Evolutionary conservation across 2,329 filamentous ascomycete species (phyloP).

Genomic region (Pseudophaeomoniella oleicola): DNA sequence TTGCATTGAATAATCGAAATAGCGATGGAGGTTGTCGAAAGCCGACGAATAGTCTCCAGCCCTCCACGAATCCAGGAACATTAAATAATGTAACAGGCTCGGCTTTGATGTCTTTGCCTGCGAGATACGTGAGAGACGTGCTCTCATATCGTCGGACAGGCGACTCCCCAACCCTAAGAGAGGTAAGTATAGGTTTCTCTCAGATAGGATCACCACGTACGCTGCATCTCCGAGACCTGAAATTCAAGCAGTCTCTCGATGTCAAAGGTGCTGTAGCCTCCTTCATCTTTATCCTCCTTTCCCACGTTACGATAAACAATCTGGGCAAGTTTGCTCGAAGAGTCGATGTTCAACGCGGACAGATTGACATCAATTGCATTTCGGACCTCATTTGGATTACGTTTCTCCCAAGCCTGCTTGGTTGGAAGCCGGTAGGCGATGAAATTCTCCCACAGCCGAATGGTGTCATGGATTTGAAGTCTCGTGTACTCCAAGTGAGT

Average conservation of each 20-base stretch:
- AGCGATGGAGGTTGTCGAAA: conserved; percentile 82
- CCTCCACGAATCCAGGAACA: conserved; percentile 84
- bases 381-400: conserved; percentile 29
- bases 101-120: conserved; percentile 13
- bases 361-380: conserved; percentile 49
- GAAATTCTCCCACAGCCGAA: conserved; percentile 70
- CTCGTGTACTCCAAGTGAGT: conserved; percentile 66
- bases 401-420: conserved; percentile 42
- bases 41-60: conserved; percentile 80
- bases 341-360: conserved; percentile 41
- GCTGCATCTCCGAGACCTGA: conserved; percentile 77
- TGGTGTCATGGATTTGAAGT: conserved; percentile 64
- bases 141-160: conserved; percentile 58
- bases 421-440: conserved; percentile 68
- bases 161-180: conserved; percentile 55
- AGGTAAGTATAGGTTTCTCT: conserved; percentile 3
- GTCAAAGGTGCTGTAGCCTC: conserved; percentile 57
- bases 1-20: conserved; percentile 94
- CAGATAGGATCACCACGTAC: conserved; percentile 26
- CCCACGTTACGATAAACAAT: conserved; percentile 36
- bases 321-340: conserved; percentile 30
- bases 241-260: conserved; percentile 72
- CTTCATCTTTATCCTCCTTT: conserved; percentile 21
- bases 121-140: conserved; percentile 55
- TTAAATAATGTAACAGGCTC: conserved; percentile 19